Evolutionary conservation across 352 stramenopile species (phyloP), one percentile per base, ranked within the genome.

Genomic region (Phytopythium aichiense): DNA sequence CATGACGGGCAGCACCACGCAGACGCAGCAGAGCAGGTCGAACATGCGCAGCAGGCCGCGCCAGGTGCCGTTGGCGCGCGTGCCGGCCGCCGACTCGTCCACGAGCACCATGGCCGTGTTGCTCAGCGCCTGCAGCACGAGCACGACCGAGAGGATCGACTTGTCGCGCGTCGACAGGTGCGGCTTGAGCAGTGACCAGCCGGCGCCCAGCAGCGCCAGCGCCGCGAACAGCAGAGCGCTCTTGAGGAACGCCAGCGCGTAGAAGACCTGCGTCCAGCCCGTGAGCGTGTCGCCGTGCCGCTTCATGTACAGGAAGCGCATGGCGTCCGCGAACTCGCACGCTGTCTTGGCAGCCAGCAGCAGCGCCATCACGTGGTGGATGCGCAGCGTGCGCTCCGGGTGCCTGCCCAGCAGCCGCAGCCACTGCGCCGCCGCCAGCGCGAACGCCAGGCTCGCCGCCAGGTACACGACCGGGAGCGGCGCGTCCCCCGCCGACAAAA

Each of bases 131-230:
- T 97, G 89, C 38, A 99, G 73, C 40, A 92, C 65, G 8, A 99
- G 78, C 22, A 99, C 92, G 22, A 94, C 67, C 33, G 95, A 91
- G 58, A 99, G 88, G 49, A 99, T 88, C 37, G 89, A 91, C 75
- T 98, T 98, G 76, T 99, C 97, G 52, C 79, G 72, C 58, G 82
- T 71, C 51, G 86, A 96, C 23, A 99, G 69, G 72, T 98, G 97
- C 42, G 96, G 94, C 77, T 99, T 99, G 54, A 99, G 75, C 49
- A 99, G 84, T 53, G 88, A 98, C 95, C 96, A 99, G 18, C 97
- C 97, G 55, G 92, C 98, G 57, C 97, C 97, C 67, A 99, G 98
- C 35, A 99, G 84, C 28, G 99, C 71, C 52, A 99, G 88, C n/a
- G 99, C 95, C 8, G 95, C 90, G 67, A 99, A 99, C n/a, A 99